Base-by-base conservation (phyloP, 2,329 filamentous ascomycete species). In the Byssothecium circinans region DNA sequence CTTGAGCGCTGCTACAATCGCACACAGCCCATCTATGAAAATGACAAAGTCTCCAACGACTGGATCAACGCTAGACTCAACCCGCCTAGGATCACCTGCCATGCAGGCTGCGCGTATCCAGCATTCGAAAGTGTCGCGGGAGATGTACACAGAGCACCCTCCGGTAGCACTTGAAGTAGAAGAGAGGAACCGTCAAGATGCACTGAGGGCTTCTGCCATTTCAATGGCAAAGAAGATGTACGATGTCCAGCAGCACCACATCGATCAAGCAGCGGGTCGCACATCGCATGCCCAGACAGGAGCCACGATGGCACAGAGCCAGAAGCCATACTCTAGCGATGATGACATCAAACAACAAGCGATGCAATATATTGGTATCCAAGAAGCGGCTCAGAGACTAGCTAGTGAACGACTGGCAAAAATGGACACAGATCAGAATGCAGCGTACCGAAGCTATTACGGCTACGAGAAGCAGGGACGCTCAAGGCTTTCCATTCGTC, bases 161-260 rank as follows among this genome's bases (percentile, higher is more conserved):
- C 86, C 85, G 0, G 82, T 95, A 2, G 78, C 82, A 20, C 75
- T 81, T 2, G 89, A 95, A 62, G 74, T 84, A 0, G 86, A 94
- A 33, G 90, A 96, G 61, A 81, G 85, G 67, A 84, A 81, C 52
- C 83, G 81, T 48, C 81, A 85, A 36, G 87, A 90, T 56, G 83
- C 85, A 4, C 75, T 95, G 2, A 87, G 86, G 54, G 89, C 90
- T 23, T 92, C 90, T 17, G 90, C 91, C 2, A 77, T 96, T 2
- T 89, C 88, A 10, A 95, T 96, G 90, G 91, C 91, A 6, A 88
- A 86, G 70, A 83, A 87, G 58, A 92, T 96, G 84, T 96, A 91
- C 65, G 81, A 77, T 10, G 76, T 82, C 27, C 85, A 90, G 57
- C 83, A 89, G 52, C 81, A 80, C 51, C 79, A 79, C 50, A 75